Conservation (phyloP, 192 early-diverging fungal genomes). For the Coemansia sp. region DNA sequence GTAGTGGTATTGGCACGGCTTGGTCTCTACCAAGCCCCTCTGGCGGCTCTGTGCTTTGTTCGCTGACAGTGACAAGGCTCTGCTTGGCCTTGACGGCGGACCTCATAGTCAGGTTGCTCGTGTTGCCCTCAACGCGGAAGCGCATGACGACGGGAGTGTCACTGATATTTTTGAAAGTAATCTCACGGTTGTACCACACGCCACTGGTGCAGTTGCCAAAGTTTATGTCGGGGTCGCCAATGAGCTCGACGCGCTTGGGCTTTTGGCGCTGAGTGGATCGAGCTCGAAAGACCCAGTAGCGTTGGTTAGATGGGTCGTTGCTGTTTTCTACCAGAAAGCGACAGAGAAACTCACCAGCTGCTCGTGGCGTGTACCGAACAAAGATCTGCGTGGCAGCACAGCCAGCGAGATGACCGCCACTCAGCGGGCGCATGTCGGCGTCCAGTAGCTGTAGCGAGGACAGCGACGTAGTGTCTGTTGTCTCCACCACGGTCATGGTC, state of each 20-base stretch:
- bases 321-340: conserved; percentile 88
- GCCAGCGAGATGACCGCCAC: conserved; percentile 60
- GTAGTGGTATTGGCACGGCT: neutral
- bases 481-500: conserved; percentile 55
- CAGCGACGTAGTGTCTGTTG: conserved; percentile 29
- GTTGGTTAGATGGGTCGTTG: conserved; percentile 82
- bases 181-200: conserved; percentile 75
- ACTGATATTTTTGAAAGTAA: conserved; percentile 80
- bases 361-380: conserved; percentile 81
- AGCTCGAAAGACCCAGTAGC: conserved; percentile 79
- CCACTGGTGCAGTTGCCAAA: conserved; percentile 95
- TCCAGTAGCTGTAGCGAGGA: conserved; percentile 26
- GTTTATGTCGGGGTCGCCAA: conserved; percentile 70
- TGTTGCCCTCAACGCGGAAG: conserved; percentile 59
- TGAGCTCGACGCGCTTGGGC: conserved; percentile 64
- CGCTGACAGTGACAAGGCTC: neutral
- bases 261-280: conserved; percentile 68
- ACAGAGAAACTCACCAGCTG: conserved; percentile 88
- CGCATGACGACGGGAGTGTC: conserved; percentile 73
- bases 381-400: conserved; percentile 72
- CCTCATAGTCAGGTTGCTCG: conserved; percentile 29
- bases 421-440: conserved; percentile 16
- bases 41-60: neutral
- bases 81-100: conserved; percentile 16
- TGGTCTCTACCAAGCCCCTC: neutral